Evolutionary conservation across 306 rosid genomes (phyloP).

Genomic region (Quercus glauca): DNA sequence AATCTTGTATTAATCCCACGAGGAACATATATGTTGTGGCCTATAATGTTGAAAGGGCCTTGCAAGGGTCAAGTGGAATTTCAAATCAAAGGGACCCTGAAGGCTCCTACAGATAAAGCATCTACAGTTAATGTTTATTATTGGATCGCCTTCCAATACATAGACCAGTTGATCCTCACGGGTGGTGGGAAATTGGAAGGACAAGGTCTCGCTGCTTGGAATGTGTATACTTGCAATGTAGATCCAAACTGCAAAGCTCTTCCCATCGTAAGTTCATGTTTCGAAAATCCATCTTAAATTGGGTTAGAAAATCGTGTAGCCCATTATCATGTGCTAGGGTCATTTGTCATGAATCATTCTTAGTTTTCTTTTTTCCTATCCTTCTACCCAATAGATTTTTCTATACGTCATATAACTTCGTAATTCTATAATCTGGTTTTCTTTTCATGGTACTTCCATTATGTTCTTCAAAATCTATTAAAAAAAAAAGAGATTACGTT

Average conservation of each 20-base stretch:
- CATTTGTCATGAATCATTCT: not conserved
- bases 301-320: not conserved
- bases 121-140: not conserved
- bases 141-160: constrained; percentile 27
- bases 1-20: constrained; percentile 22
- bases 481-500: too few species aligned
- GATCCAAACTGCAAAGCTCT: too few species aligned
- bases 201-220: not conserved
- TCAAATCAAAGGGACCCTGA: too few species aligned
- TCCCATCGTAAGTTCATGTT: too few species aligned
- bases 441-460: too few species aligned
- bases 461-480: too few species aligned
- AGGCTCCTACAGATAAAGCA: too few species aligned
- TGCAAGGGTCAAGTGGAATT: constrained; percentile 20
- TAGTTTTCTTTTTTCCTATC: too few species aligned
- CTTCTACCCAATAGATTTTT: too few species aligned
- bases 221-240: too few species aligned
- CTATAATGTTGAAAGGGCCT: constrained; percentile 18
- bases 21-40: constrained; percentile 15
- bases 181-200: constrained; percentile 35
- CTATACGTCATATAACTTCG: too few species aligned
- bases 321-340: not conserved
- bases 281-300: not conserved
- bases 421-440: too few species aligned
- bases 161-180: not conserved